A percentile compares a stretch with the other conserved stretches of the same genome.
These are phyloP conservation scores for Halteria grandinella DNA, from an alignment of 73 alveolate genomes.

Conservation along the genomic window DNA sequence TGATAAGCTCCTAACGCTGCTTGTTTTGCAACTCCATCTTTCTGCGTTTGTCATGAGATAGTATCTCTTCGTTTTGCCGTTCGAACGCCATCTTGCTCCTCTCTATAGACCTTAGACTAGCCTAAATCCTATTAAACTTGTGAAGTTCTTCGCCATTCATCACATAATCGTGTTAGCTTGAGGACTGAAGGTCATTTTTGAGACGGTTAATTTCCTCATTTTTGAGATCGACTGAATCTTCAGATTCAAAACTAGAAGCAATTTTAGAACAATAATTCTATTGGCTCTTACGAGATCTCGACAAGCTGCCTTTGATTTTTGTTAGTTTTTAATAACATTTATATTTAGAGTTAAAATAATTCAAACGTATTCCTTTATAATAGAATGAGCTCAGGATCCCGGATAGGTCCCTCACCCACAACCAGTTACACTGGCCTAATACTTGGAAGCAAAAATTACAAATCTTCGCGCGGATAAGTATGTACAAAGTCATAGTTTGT, in stretches of 20 bases:
- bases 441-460: no score
- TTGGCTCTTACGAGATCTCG: slow-evolving; percentile 17
- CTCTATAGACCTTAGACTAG: slow-evolving; percentile 26
- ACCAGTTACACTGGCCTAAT: no score
- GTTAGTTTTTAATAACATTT: slow-evolving; percentile 14
- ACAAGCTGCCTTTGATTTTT: not conserved
- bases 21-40: no score
- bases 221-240: slow-evolving; percentile 28
- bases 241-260: slow-evolving; percentile 34
- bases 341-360: not conserved
- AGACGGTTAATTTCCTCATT: slow-evolving; percentile 26
- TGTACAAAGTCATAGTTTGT: no score
- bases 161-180: slow-evolving; percentile 1
- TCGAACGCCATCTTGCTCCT: slow-evolving; percentile 20
- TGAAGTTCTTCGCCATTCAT: slow-evolving; percentile 8
- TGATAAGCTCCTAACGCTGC: no score
- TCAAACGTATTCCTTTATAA: not conserved
- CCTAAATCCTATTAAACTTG: not conserved
- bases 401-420: no score
- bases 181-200: not conserved
- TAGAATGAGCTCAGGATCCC: no score
- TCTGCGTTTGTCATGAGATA: not conserved
- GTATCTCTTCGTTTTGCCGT: not conserved
- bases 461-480: no score
- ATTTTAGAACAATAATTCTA: not conserved